Base-by-base conservation (phyloP, 2,329 filamentous ascomycete genomes). In the Botrytis tulipae region DNA sequence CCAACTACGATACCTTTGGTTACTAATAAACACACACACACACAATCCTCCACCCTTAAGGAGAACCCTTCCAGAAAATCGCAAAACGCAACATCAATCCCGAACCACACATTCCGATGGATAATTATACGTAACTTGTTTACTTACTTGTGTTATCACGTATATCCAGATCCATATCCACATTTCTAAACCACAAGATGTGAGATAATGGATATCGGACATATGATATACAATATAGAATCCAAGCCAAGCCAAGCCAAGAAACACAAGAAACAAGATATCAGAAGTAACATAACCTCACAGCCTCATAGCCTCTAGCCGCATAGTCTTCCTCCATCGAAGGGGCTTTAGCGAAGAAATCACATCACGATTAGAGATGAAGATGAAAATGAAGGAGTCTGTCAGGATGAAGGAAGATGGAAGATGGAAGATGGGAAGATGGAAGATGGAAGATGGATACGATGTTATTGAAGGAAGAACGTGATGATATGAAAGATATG, bases 1-100 rank as follows among this genome's bases (percentile, higher is more conserved):
- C 59, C 16, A 65, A 51, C 18, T 71, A 65, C 9, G 59, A 71
- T 42, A 71, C 69, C 3, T 63, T 71, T 51, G 69, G 69, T 0
- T 10, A 32, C 32, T 10, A 57, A 57, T 29, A 5, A 12, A 16
- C 0, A 4, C 51, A 32, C 32, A 32, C 32, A 32, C 32, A 32
- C 32, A 32, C 32, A 32, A 32, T n/a, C n/a, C n/a, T 54, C 6
- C 1, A 51, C 5, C 25, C 4, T 1, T 14, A 3, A 54, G 25
- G 6, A 16, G 4, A 35, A 35, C 35, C 35, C 5, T 35, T 35
- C 6, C 35, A 35, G 35, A 35, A 35, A 35, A 35, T 35, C 35
- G 35, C 35, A 35, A 35, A 35, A 35, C 6, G 35, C 35, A 35
- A 35, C 35, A 35, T 35, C 5, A 35, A 35, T 18, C 6, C 14